These are phyloP conservation scores for Pichia sp. DNA, from an alignment of 1,139 yeast genomes.

Conservation along the genomic window DNA sequence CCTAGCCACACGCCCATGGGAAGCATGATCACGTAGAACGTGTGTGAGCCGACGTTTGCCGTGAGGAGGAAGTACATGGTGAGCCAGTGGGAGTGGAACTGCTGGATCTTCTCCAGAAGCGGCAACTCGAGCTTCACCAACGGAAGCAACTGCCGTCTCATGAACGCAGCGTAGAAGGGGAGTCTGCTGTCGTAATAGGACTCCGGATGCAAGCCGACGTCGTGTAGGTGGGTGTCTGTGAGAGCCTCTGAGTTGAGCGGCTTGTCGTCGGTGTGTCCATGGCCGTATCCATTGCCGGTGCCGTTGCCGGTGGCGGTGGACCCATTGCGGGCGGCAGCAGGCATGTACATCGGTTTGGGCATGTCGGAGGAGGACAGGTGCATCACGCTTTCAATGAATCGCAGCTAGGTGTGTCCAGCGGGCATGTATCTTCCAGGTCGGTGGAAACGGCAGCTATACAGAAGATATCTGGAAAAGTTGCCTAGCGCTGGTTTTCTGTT, in stretches of 20 bases:
- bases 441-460: no score
- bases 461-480: no score
- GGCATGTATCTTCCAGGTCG: no score
- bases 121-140: constrained; percentile 65
- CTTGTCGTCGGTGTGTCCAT: not conserved
- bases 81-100: constrained; percentile 45
- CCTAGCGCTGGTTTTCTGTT: no score
- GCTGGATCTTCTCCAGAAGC: constrained; percentile 54
- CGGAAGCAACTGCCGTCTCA: constrained; percentile 57
- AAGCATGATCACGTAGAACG: constrained; percentile 83
- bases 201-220: constrained; percentile 57
- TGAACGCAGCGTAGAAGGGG: constrained; percentile 52
- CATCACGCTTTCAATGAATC: not conserved
- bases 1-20: constrained; percentile 91
- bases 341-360: not conserved
- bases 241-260: not conserved
- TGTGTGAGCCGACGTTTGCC: constrained; percentile 89
- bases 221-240: constrained; percentile 18
- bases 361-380: not conserved
- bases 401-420: no score
- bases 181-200: constrained; percentile 62
- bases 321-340: not conserved
- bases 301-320: not conserved
- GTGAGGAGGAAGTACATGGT: constrained; percentile 84
- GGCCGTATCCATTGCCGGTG: no score